These are phyloP conservation scores for Articulospora tetracladia DNA, from an alignment of 495 filamentous ascomycete genomes.

Conservation along the genomic window DNA sequence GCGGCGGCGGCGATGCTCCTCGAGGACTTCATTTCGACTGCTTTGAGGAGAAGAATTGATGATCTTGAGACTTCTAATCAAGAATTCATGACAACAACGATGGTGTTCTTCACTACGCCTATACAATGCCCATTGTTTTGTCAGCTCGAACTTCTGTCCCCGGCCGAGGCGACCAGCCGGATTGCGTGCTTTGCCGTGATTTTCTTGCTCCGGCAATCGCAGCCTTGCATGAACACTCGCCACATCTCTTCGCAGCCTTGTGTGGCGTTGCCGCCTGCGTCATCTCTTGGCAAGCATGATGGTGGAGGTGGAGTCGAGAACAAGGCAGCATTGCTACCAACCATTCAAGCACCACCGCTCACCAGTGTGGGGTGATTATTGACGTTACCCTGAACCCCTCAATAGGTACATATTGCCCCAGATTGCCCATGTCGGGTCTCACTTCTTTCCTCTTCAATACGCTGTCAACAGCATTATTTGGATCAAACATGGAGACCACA, in stretches of 20 bases:
- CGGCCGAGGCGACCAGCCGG: neutral
- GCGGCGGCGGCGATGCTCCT: slow-evolving; percentile 14
- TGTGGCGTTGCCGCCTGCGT: neutral
- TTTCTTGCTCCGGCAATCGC: neutral
- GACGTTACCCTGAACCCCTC: neutral
- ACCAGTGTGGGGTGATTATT: neutral
- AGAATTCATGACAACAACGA: neutral
- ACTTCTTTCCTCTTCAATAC: slow-evolving; percentile 12
- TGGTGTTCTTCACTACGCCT: neutral
- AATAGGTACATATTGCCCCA: neutral
- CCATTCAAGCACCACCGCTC: neutral
- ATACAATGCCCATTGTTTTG: slow-evolving; percentile 1
- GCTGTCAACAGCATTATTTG: slow-evolving; percentile 8
- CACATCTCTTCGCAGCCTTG: neutral
- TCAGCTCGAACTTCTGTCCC: neutral
- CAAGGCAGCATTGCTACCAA: neutral
- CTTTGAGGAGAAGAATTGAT: neutral
- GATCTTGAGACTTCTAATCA: neutral
- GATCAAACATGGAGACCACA: slow-evolving; percentile 7
- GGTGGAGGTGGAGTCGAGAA: neutral
- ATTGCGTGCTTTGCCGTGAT: slow-evolving; percentile 16
- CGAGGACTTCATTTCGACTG: slow-evolving; percentile 14
- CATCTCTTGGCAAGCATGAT: neutral
- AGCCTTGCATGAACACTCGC: slow-evolving; percentile 10
- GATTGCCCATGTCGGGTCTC: neutral